phyloP scores from a whole-genome alignment of 305 asterid genomes.

The Plantago coronopus region DNA sequence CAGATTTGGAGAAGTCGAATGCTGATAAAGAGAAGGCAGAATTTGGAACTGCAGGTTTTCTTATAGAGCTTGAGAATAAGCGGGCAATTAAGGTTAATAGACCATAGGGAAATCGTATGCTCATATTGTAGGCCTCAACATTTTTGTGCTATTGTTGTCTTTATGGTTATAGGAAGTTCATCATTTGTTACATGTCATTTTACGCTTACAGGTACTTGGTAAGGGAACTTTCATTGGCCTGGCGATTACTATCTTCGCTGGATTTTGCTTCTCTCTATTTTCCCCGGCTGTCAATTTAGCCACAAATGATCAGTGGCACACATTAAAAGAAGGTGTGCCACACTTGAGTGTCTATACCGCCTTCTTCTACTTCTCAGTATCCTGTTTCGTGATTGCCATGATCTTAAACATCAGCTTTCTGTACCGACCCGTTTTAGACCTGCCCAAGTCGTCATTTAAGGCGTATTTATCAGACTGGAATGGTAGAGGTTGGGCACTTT shows the following conservation, averaged over 20 bases:
- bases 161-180: neutral
- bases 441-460: slow-evolving; percentile 52
- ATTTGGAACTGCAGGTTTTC: slow-evolving; percentile 54
- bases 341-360: slow-evolving; percentile 56
- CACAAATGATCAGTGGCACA: slow-evolving; percentile 65
- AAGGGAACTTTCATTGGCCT: slow-evolving; percentile 51
- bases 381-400: slow-evolving; percentile 53
- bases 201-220: slow-evolving; percentile 51
- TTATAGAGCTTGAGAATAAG: slow-evolving; percentile 53
- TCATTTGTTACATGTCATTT: neutral
- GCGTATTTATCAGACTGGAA: slow-evolving; percentile 56
- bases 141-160: neutral
- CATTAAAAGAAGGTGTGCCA: slow-evolving; percentile 39
- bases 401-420: slow-evolving; percentile 50
- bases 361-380: slow-evolving; percentile 62
- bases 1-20: slow-evolving; percentile 42
- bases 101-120: neutral
- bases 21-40: slow-evolving; percentile 36
- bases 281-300: slow-evolving; percentile 69
- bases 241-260: slow-evolving; percentile 59
- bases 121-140: too few relatives aligned
- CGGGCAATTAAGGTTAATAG: slow-evolving; percentile 54
- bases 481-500: slow-evolving; percentile 62
- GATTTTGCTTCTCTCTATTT: slow-evolving; percentile 56
- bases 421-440: slow-evolving; percentile 40